Evolutionary conservation across 2,329 filamentous ascomycete genomes (phyloP), one percentile per base, ranked within the genome.

Genomic region (Delphinella strobiligena): DNA sequence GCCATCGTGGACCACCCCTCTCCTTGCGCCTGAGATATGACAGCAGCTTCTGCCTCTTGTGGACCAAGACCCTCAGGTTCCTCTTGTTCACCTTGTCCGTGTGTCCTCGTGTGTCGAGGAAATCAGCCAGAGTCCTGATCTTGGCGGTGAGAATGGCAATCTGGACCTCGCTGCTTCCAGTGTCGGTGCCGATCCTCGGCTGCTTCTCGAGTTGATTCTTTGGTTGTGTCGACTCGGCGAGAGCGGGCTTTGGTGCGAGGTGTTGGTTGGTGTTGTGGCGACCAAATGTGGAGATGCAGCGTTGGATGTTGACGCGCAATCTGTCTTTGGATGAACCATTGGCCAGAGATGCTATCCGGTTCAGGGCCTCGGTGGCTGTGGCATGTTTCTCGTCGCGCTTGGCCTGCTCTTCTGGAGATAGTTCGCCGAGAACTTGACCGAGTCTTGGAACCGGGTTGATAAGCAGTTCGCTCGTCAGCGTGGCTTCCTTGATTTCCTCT

Each of bases 131-230:
- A 17, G 81, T 78, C 47, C 85, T 72, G 57, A 98, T 98, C 72
- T 95, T 96, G 42, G 86, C 75, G 3, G 91, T 98, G 58, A 98
- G 62, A 51, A 98, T 93, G 34, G 87, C 88, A 49, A 93, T 86
- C 68, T 98, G 91, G n/a, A 98, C 93, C 64, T 98, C 91, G 5
- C 85, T 85, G 52, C 85, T 93, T 27, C 91, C 91, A 1, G 89
- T 98, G 58, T 98, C 91, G 4, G 82, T 82, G 0, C 91, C 91
- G n/a, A 79, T 77, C 22, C 93, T 80, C 36, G 73, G 72, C 33
- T 44, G 51, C 49, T 74, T 73, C 18, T 63, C 49, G 64, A 64
- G 52, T 60, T 50, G 59, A 55, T 62, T 54, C 45, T 54, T 55
- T 35, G 55, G 67, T 52, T 30, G 68, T 64, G 39, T 29, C 58